These are phyloP conservation scores for Bjerkandera adusta DNA, from an alignment of 1,284 basidiomycete genomes.

Conservation along the genomic window DNA sequence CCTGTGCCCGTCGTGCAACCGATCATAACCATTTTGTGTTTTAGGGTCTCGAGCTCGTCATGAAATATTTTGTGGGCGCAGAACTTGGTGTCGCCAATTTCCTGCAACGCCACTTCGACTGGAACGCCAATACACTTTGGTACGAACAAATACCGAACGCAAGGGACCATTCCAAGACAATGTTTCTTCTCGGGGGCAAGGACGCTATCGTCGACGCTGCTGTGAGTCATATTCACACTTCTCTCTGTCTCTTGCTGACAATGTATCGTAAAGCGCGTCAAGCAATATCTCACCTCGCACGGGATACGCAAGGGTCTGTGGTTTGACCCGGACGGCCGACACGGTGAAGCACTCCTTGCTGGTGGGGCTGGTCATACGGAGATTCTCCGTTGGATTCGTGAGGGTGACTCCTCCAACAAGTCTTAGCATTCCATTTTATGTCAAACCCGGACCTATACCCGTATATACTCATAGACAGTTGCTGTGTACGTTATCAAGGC, in stretches of 20 bases:
- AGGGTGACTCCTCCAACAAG: constrained; percentile 16
- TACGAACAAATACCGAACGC: constrained; percentile 85
- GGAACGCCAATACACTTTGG: constrained; percentile 88
- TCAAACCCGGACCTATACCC: too few relatives aligned
- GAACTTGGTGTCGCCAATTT: constrained; percentile 87
- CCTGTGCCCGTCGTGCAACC: constrained; percentile 11
- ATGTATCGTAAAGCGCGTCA: constrained; percentile 52
- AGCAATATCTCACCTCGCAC: constrained; percentile 72
- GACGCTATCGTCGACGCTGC: constrained; percentile 78
- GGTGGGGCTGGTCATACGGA: constrained; percentile 53
- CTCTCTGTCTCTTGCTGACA: constrained; percentile 1
- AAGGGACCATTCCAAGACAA: constrained; percentile 52
- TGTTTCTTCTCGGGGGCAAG: constrained; percentile 78
- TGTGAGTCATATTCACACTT: constrained; percentile 36
- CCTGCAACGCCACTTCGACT: constrained; percentile 81
- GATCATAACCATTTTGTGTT: too few relatives aligned
- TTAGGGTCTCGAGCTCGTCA: constrained; percentile 74
- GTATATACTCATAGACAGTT: too few relatives aligned
- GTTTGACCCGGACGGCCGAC: constrained; percentile 66
- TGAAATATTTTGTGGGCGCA: constrained; percentile 83
- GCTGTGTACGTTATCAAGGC: too few relatives aligned
- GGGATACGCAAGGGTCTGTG: constrained; percentile 70
- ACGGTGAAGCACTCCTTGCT: constrained; percentile 69
- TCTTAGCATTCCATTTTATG: constrained; percentile 1
- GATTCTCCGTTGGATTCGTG: constrained; percentile 66